Evolutionary conservation across 208 protist genomes (phyloP).

Genomic region (Trypanosoma melophagium): DNA sequence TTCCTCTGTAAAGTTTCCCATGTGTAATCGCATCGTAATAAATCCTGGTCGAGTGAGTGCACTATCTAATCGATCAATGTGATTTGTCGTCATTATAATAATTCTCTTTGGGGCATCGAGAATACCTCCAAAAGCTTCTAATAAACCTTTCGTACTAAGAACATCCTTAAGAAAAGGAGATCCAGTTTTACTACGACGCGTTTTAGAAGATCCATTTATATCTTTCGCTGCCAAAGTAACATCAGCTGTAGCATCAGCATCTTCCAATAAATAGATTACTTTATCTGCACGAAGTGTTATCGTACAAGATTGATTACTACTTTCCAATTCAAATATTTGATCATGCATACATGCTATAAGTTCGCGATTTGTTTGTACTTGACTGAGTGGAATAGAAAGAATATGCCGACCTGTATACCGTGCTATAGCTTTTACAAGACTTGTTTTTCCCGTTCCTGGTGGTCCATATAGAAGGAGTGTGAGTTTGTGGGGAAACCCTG

Average conservation of each 20-base stretch:
- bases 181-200: constrained; percentile 14
- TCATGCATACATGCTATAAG: constrained; percentile 89
- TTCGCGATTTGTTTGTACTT: constrained; percentile 80
- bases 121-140: constrained; percentile 93
- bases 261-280: constrained; percentile 87
- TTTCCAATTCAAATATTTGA: constrained; percentile 48
- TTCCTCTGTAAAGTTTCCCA: constrained; percentile 74
- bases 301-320: constrained; percentile 17
- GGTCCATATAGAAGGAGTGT: constrained; percentile 92
- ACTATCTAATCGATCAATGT: constrained; percentile 86
- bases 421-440: constrained; percentile 89
- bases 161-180: constrained; percentile 22
- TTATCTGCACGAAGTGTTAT: constrained; percentile 49
- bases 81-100: constrained; percentile 95
- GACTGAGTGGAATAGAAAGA: constrained; percentile 78
- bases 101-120: constrained; percentile 86
- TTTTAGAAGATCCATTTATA: constrained; percentile 3
- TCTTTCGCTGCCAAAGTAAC: constrained; percentile 44
- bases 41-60: constrained; percentile 86
- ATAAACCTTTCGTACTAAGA: constrained; percentile 89
- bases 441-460: constrained; percentile 95
- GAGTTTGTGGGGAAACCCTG: constrained; percentile 86
- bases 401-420: constrained; percentile 79
- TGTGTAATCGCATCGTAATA: constrained; percentile 88
- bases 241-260: constrained; percentile 76